Percentiles rank a stretch among this genome's conserved stretches.
Evolutionary conservation across 2,329 filamentous ascomycete genomes (phyloP).

Genomic region (Passalora sequoiae): DNA sequence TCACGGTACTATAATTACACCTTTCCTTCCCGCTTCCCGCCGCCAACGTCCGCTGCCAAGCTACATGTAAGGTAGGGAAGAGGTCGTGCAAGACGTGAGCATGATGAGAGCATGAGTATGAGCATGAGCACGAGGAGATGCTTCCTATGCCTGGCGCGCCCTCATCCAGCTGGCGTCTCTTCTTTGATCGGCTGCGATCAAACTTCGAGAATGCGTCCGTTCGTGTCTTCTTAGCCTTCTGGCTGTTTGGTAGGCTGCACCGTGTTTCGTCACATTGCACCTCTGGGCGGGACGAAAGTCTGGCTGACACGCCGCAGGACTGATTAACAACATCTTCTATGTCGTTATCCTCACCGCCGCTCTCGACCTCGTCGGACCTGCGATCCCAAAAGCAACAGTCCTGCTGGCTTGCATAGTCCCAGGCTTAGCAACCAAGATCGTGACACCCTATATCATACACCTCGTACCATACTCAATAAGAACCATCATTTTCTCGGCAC

Average conservation of each 20-base stretch:
- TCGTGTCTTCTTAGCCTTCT: constrained; percentile 75
- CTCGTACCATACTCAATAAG: constrained; percentile 72
- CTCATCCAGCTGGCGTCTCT: constrained; percentile 67
- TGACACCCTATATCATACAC: constrained; percentile 92
- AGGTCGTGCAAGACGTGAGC: too few relatives aligned
- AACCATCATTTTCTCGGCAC: constrained; percentile 64
- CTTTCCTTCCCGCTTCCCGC: too few relatives aligned
- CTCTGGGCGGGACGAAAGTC: too few relatives aligned
- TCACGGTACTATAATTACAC: too few relatives aligned
- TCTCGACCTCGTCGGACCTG: constrained; percentile 84
- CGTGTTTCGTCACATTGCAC: too few relatives aligned
- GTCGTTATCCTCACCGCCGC: constrained; percentile 94
- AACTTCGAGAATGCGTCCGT: constrained; percentile 64
- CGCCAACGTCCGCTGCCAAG: too few relatives aligned
- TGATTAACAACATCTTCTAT: constrained; percentile 97
- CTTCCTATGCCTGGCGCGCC: constrained; percentile 55
- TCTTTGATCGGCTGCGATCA: constrained; percentile 59
- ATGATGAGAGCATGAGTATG: too few relatives aligned
- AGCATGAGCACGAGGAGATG: constrained; percentile 16
- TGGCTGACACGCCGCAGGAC: constrained; percentile 49
- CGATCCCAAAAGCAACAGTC: constrained; percentile 83
- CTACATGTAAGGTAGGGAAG: too few relatives aligned
- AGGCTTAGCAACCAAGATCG: constrained; percentile 64
- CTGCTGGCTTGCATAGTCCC: constrained; percentile 90
- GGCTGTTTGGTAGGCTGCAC: constrained; percentile 72